Evolutionary conservation across 176 grass and related monocot species (phyloP).

Genomic region (Ampelocalamus luodianensis): DNA sequence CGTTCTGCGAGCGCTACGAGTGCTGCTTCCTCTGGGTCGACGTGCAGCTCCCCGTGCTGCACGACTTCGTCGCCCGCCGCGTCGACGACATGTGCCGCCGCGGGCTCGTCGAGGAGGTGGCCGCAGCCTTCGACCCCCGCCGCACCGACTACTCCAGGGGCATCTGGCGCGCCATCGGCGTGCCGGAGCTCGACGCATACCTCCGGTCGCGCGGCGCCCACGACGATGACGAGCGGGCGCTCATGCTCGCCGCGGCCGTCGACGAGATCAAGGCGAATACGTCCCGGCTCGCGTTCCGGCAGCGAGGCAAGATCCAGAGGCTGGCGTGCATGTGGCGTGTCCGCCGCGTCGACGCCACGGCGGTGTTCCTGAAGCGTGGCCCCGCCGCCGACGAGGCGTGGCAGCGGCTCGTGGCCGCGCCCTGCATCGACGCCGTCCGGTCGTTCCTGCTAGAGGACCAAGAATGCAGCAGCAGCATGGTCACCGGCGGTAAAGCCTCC

Average conservation of each 20-base stretch:
- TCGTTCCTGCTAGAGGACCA: constrained; percentile 56
- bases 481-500: constrained; percentile 37
- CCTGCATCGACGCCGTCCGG: constrained; percentile 50
- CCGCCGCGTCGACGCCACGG: constrained; percentile 76
- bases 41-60: constrained; percentile 61
- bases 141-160: constrained; percentile 76
- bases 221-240: constrained; percentile 41
- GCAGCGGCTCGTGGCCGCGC: constrained; percentile 62
- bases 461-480: constrained; percentile 43
- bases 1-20: constrained; percentile 65
- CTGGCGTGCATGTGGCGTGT: constrained; percentile 70
- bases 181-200: constrained; percentile 81
- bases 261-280: constrained; percentile 88
- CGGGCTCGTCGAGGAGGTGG: constrained; percentile 77
- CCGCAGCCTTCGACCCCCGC: constrained; percentile 55
- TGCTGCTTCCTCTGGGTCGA: constrained; percentile 96
- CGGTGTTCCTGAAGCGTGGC: constrained; percentile 56
- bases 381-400: constrained; percentile 58
- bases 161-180: constrained; percentile 78
- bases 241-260: constrained; percentile 59
- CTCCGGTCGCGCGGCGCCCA: constrained; percentile 45
- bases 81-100: constrained; percentile 77
- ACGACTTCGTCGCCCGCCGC: constrained; percentile 62
- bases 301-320: constrained; percentile 75
- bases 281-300: constrained; percentile 61